These are phyloP conservation scores for Avena eriantha DNA, from an alignment of 176 grass and related monocot species.

Conservation along the genomic window DNA sequence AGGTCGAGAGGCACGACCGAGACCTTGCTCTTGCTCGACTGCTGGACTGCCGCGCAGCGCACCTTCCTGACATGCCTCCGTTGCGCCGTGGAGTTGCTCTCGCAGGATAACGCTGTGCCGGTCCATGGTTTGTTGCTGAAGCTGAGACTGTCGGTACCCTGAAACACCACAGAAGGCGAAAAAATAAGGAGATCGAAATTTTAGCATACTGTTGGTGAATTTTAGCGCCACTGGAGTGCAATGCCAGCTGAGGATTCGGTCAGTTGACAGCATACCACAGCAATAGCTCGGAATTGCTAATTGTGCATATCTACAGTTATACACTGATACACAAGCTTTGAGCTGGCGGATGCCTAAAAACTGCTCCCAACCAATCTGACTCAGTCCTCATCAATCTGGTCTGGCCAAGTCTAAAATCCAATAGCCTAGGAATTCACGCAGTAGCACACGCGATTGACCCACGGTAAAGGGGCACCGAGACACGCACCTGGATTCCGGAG, in stretches of 20 bases:
- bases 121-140: constrained; percentile 66
- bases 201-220: background rate
- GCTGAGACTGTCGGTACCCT: constrained; percentile 57
- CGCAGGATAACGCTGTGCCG: constrained; percentile 39
- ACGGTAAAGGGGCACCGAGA: too few relatives aligned
- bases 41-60: constrained; percentile 57
- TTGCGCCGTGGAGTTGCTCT: constrained; percentile 34
- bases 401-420: too few relatives aligned
- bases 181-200: background rate
- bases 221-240: background rate
- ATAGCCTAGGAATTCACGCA: too few relatives aligned
- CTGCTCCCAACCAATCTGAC: too few relatives aligned
- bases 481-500: constrained; percentile 38
- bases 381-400: too few relatives aligned
- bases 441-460: too few relatives aligned
- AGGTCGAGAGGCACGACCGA: constrained; percentile 61
- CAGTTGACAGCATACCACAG: background rate
- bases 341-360: too few relatives aligned
- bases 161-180: background rate
- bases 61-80: constrained; percentile 53
- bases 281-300: background rate
- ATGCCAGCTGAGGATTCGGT: background rate
- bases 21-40: constrained; percentile 68
- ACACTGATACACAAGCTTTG: background rate
- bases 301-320: background rate